phyloP scores from a whole-genome alignment of 768 basidiomycete species.

The Panellus pusillus region DNA sequence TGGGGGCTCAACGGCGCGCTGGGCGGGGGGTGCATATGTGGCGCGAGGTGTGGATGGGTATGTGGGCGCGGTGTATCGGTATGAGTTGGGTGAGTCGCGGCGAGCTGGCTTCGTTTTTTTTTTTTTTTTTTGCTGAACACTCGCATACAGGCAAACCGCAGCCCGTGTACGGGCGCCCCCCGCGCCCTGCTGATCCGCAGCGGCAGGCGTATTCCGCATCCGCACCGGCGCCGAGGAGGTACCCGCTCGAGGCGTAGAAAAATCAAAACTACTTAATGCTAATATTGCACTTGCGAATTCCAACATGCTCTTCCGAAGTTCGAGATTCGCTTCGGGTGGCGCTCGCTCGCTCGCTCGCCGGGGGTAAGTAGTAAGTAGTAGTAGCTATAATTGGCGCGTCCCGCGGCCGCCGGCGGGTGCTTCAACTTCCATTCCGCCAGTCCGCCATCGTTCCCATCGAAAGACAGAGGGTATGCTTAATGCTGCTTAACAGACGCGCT shows the following conservation, averaged over 20 bases:
- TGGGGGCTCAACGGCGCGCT: constrained; percentile 52
- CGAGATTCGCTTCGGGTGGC: no score
- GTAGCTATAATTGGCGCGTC: no score
- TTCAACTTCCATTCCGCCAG: no score
- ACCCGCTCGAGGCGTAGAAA: constrained; percentile 2
- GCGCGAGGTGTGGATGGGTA: constrained; percentile 69
- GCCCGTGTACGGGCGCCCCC: constrained; percentile 15
- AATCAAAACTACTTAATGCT: background rate
- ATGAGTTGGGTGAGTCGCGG: constrained; percentile 65
- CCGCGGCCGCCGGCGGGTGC: no score
- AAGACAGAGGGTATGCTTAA: no score
- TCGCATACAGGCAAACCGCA: constrained; percentile 30
- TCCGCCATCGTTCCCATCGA: no score
- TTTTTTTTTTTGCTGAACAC: background rate
- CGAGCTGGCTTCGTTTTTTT: constrained; percentile 15
- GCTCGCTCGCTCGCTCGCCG: no score
- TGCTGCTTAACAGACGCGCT: no score
- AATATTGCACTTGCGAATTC: background rate
- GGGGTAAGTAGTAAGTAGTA: no score
- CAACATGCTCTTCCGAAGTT: no score
- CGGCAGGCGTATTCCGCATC: constrained; percentile 7
- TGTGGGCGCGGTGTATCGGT: constrained; percentile 63
- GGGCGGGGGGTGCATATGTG: constrained; percentile 81
- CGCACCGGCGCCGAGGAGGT: constrained; percentile 11
- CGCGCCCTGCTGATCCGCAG: constrained; percentile 21